phyloP scores from a whole-genome alignment of 202 grass and related monocot species.

The Zoysia matrella region DNA sequence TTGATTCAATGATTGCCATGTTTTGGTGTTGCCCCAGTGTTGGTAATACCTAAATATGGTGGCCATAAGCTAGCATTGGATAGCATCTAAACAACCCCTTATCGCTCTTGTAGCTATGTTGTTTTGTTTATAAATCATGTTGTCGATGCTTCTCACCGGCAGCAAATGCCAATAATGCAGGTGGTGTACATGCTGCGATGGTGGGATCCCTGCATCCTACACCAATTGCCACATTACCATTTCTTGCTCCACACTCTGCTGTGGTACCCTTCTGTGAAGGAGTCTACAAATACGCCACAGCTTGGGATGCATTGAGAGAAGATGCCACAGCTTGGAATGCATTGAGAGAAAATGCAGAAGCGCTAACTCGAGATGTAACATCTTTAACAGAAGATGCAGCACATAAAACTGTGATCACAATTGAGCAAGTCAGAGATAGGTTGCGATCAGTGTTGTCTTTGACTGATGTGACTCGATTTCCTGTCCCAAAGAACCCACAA shows the following conservation, averaged over 20 bases:
- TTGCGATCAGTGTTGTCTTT: conserved; percentile 80
- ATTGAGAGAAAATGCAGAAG: conserved; percentile 69
- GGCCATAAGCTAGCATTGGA: neutral
- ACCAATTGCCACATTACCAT: conserved; percentile 90
- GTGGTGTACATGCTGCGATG: conserved; percentile 97
- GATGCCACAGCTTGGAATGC: conserved; percentile 88
- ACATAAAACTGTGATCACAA: conserved; percentile 64
- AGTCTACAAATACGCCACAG: conserved; percentile 76
- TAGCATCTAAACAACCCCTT: neutral
- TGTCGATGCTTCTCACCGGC: conserved; percentile 28
- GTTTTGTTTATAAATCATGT: conserved; percentile 5
- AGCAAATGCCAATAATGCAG: conserved; percentile 50
- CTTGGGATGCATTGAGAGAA: conserved; percentile 86
- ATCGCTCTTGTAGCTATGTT: neutral
- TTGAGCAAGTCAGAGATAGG: conserved; percentile 85
- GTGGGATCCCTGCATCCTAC: conserved; percentile 91
- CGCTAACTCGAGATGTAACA: conserved; percentile 52
- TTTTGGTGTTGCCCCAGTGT: neutral
- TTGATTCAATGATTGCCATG: neutral
- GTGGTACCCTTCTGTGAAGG: conserved; percentile 95
- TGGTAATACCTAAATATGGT: neutral
- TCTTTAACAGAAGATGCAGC: conserved; percentile 60
- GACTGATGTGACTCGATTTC: conserved; percentile 88
- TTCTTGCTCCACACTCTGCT: conserved; percentile 92
- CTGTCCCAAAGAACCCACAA: conserved; percentile 77